Percentiles rank a stretch among this genome's conserved stretches.
Evolutionary conservation across 768 basidiomycete genomes (phyloP).

Genomic region (Lactarius tabidus): DNA sequence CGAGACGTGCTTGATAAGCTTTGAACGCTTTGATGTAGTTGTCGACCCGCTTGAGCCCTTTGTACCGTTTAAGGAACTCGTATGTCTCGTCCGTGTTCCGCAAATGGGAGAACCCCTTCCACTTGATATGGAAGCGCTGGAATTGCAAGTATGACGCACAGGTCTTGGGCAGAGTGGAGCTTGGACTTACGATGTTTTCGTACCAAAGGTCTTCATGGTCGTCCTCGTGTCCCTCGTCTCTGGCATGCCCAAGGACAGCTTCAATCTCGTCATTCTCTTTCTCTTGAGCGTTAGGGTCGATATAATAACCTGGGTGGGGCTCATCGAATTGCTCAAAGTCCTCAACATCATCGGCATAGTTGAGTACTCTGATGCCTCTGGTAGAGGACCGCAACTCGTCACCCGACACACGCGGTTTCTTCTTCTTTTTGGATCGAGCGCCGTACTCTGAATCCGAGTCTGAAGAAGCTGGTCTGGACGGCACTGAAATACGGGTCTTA

Average conservation of each 20-base stretch:
- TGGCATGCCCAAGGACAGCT: conserved; percentile 78
- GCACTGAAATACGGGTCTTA: conserved; percentile 33
- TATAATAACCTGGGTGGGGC: conserved; percentile 52
- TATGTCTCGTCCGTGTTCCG: conserved; percentile 99
- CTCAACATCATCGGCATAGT: conserved; percentile 66
- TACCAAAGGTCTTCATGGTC: conserved; percentile 83
- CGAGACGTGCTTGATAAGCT: conserved; percentile 60
- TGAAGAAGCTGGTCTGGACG: conserved; percentile 52
- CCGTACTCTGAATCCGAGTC: conserved; percentile 89
- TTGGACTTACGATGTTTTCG: conserved; percentile 66
- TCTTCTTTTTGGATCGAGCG: conserved; percentile 83
- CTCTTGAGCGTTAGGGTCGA: conserved; percentile 46
- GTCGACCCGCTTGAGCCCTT: conserved; percentile 94
- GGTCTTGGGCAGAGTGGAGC: conserved; percentile 13
- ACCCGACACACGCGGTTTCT: conserved; percentile 48
- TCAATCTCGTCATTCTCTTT: conserved; percentile 87
- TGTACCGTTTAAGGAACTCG: conserved; percentile 92
- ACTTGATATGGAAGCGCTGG: conserved; percentile 98
- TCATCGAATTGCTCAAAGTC: conserved; percentile 80
- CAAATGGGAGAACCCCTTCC: conserved; percentile 96
- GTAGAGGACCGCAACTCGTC: conserved; percentile 77
- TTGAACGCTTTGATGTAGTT: conserved; percentile 97
- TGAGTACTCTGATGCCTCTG: conserved; percentile 74
- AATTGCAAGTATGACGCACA: conserved; percentile 25
- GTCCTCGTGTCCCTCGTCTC: conserved; percentile 75